These are phyloP conservation scores for Cyberlindnera saturnus DNA, from an alignment of 805 yeast species.

Conservation along the genomic window DNA sequence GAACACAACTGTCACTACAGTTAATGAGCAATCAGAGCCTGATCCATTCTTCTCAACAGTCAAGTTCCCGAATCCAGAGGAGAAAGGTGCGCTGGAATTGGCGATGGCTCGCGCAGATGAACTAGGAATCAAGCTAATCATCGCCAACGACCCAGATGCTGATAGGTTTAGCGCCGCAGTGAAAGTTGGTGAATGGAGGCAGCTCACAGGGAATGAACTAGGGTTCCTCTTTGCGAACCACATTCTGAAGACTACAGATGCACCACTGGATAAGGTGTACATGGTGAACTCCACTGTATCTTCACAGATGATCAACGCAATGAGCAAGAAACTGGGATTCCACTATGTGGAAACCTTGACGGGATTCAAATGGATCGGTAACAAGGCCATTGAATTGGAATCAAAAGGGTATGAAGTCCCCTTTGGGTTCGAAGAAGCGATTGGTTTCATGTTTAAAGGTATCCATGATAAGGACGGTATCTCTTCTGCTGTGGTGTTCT, in stretches of 20 bases:
- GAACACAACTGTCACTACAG: conserved; percentile 30
- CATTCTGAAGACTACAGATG: conserved; percentile 28
- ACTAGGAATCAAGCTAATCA: conserved; percentile 41
- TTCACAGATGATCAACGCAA: conserved; percentile 66
- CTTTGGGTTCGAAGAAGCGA: conserved; percentile 92
- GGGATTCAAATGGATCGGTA: conserved; percentile 98
- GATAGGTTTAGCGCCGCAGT: conserved; percentile 86
- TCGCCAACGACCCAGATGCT: conserved; percentile 97
- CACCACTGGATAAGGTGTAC: conserved; percentile 34
- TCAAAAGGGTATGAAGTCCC: conserved; percentile 63
- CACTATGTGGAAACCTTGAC: conserved; percentile 78
- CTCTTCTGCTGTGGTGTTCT: conserved; percentile 67
- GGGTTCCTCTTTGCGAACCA: conserved; percentile 79
- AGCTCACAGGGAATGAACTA: conserved; percentile 85
- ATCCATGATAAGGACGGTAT: conserved; percentile 94
- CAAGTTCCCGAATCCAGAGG: conserved; percentile 92
- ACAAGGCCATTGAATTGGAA: conserved; percentile 71
- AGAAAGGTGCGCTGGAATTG: conserved; percentile 77
- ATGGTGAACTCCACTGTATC: conserved; percentile 89
- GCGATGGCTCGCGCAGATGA: conserved; percentile 61
- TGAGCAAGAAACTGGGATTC: conserved; percentile 61
- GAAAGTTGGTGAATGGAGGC: conserved; percentile 55
- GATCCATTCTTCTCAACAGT: conserved; percentile 88
- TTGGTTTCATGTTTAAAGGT: conserved; percentile 84
- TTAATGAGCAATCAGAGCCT: conserved; percentile 61